Base-by-base conservation (phyloP, 2,329 filamentous ascomycete genomes). In the Trichoderma hamatum region DNA sequence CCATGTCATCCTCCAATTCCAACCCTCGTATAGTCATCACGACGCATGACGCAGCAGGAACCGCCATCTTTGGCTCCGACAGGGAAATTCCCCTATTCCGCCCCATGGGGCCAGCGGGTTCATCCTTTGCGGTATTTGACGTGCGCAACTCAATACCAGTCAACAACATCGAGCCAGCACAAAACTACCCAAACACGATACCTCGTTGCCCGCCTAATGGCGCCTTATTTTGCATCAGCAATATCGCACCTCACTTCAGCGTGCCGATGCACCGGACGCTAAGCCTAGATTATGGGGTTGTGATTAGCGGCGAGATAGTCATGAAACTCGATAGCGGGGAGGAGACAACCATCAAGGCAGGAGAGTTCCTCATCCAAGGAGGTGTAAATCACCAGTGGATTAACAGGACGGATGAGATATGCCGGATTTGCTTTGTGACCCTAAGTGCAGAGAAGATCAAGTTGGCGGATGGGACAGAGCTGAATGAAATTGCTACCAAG, bases 371-470 rank as follows among this genome's bases (percentile, higher is more conserved):
- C 39, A 75, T 83, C 0, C 79, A 83, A 72, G 74, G 80, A 46
- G 83, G 83, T 0, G 78, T 76, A 10, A 83, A 80, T 67, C 84
- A 85, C 73, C 74, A 75, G 11, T 85, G 83, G 82, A 73, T 78
- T 19, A 84, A 85, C 69, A 75, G 78, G 19, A 77, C 77, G 0
- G 71, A 76, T 2, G 76, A 79, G 60, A 70, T 77, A 21, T 83
- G 80, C 62, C 75, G 79, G 24, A 75, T 84, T 0, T 72, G 81
- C 51, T 80, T 77, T 67, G 78, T 84, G 39, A 78, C 80, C 76
- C 73, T 84, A 3, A 78, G 78, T 10, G 76, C 79, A 19, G 77
- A 82, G 56, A 80, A 80, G 73, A 73, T 84, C 59, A 73, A 74
- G 59, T 75, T 81, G 13, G 73, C 70, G 28, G 75, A 81, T 71